Percentiles rank a stretch among this genome's conserved stretches.
phyloP scores from a whole-genome alignment of 495 filamentous ascomycete species.

The Aspergillus sclerotioniger region DNA sequence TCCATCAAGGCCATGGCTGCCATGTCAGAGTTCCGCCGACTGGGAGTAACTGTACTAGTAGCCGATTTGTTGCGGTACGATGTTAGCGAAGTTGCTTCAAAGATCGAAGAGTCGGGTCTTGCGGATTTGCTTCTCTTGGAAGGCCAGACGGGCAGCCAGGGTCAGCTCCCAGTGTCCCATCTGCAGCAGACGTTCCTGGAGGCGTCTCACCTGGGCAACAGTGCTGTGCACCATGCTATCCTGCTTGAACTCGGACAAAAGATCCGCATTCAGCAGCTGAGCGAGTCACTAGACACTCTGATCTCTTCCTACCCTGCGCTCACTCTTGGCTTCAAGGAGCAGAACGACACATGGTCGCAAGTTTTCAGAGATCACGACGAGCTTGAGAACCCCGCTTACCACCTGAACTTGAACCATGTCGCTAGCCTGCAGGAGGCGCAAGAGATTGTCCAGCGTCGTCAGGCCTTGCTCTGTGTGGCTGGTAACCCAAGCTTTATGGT shows the following conservation, averaged over 20 bases:
- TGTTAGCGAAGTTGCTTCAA: not conserved
- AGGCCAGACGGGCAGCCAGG: not conserved
- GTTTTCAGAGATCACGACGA: constrained; percentile 28
- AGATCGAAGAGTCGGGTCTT: not conserved
- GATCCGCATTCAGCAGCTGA: not conserved
- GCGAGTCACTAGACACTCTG: not conserved
- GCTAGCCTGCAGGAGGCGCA: constrained; percentile 14
- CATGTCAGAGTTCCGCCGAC: not conserved
- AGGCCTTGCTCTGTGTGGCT: not conserved
- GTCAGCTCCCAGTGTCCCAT: not conserved
- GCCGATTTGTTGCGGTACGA: constrained; percentile 1
- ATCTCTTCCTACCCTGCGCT: not conserved
- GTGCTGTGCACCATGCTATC: not conserved
- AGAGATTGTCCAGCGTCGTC: constrained; percentile 4
- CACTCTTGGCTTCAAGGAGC: not conserved
- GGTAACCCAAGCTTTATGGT: not conserved
- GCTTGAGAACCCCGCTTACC: constrained; percentile 28
- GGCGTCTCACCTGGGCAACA: not conserved
- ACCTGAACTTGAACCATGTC: constrained; percentile 22
- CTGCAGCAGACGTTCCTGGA: not conserved
- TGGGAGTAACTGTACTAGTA: not conserved
- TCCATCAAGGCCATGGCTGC: constrained; percentile 52
- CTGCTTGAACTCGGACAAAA: not conserved
- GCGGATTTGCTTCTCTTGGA: not conserved
- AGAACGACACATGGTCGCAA: not conserved